Conservation (phyloP, 1,284 basidiomycete genomes). For the Uromyces viciae-fabae region DNA sequence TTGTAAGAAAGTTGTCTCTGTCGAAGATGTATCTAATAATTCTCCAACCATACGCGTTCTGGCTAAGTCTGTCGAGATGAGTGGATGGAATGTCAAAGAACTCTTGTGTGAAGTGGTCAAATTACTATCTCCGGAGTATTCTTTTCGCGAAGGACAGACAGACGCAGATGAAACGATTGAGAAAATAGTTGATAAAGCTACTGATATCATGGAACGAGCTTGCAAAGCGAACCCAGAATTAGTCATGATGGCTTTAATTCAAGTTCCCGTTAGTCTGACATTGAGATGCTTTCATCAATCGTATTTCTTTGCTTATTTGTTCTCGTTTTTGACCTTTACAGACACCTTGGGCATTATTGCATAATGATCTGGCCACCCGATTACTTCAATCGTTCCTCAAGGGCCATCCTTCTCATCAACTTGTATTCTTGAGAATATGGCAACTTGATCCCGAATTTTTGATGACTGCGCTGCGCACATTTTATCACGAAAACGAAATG, state of each 20-base stretch:
- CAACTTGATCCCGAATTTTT: conserved; percentile 80
- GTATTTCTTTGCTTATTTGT: conserved; percentile 15
- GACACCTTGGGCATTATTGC: conserved; percentile 80
- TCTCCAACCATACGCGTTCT: conserved; percentile 32
- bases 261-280: conserved; percentile 60
- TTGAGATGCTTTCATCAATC: background rate
- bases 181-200: conserved; percentile 28
- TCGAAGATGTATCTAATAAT: conserved; percentile 20
- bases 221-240: conserved; percentile 83
- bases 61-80: conserved; percentile 44
- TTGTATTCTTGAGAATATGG: conserved; percentile 95
- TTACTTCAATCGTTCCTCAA: conserved; percentile 85
- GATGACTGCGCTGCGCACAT: conserved; percentile 79
- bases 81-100: conserved; percentile 43
- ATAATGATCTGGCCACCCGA: conserved; percentile 77
- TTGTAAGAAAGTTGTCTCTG: conserved; percentile 37
- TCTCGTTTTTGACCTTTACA: conserved; percentile 52
- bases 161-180: conserved; percentile 22
- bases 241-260: conserved; percentile 85
- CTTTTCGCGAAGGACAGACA: conserved; percentile 12
- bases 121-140: conserved; percentile 21
- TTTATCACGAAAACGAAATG: conserved; percentile 84
- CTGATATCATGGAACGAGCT: conserved; percentile 38
- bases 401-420: conserved; percentile 85
- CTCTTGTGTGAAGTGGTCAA: conserved; percentile 30